Evolutionary conservation across 495 filamentous ascomycete species (phyloP).

Genomic region (Acidomyces sp.): DNA sequence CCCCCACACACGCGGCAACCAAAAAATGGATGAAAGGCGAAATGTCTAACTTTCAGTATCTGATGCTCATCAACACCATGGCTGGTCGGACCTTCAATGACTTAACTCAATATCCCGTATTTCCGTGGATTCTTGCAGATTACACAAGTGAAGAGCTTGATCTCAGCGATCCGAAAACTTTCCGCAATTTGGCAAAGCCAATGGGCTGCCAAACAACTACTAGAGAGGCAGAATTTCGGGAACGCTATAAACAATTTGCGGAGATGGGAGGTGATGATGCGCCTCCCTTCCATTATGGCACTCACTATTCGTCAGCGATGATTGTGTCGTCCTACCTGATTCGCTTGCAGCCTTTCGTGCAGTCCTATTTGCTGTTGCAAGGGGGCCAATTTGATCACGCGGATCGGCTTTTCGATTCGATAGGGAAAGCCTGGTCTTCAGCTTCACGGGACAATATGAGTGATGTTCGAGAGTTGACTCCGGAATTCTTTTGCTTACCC

Average conservation of each 20-base stretch:
- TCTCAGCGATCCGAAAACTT: conserved; percentile 65
- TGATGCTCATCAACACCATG: conserved; percentile 97
- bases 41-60: conserved; percentile 95
- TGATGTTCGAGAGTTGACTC: conserved; percentile 85
- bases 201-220: conserved; percentile 84
- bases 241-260: conserved; percentile 73
- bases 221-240: conserved; percentile 62
- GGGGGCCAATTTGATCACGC: conserved; percentile 95
- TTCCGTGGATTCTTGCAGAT: conserved; percentile 92
- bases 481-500: conserved; percentile 92
- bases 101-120: conserved; percentile 93
- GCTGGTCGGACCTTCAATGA: conserved; percentile 96
- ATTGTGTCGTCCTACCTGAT: conserved; percentile 95
- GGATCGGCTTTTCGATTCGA: conserved; percentile 87
- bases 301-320: conserved; percentile 98
- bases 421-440: conserved; percentile 81
- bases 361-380: conserved; percentile 92
- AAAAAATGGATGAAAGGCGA: conserved; percentile 86
- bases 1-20: conserved; percentile 63
- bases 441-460: conserved; percentile 81
- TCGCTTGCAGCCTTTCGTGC: conserved; percentile 86
- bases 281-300: conserved; percentile 91
- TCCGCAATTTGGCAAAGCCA: conserved; percentile 84
- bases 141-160: conserved; percentile 95
- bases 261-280: conserved; percentile 73